Percentiles rank a stretch among this genome's conserved stretches.
Conservation (phyloP, 2,329 filamentous ascomycete genomes). For the Colletotrichum lentis region DNA sequence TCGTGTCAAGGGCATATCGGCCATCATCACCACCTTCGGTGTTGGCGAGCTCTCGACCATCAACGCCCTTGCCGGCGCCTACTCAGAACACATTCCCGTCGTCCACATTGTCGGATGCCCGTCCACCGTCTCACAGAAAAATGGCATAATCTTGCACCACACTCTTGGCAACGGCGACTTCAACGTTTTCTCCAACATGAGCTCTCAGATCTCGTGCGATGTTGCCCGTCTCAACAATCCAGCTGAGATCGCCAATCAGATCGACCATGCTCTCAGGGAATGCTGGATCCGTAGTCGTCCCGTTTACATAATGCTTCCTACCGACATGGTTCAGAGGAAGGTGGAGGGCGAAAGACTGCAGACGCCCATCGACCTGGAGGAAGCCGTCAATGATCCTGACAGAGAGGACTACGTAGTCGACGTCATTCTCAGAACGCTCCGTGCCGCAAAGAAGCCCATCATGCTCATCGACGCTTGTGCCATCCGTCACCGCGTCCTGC, state of each 20-base stretch:
- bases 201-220: slow-evolving; percentile 72
- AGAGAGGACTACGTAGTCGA: slow-evolving; percentile 85
- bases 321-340: slow-evolving; percentile 80
- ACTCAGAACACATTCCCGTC: slow-evolving; percentile 75
- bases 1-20: slow-evolving; percentile 73
- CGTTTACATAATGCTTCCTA: slow-evolving; percentile 84
- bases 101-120: slow-evolving; percentile 72
- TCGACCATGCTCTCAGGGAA: slow-evolving; percentile 78
- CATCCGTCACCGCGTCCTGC: slow-evolving; percentile 75
- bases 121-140: slow-evolving; percentile 57
- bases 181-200: slow-evolving; percentile 84
- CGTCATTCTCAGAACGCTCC: slow-evolving; percentile 76
- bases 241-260: slow-evolving; percentile 73
- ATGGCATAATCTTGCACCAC: slow-evolving; percentile 67
- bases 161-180: slow-evolving; percentile 82
- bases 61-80: slow-evolving; percentile 78
- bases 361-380: slow-evolving; percentile 72
- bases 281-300: slow-evolving; percentile 79
- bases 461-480: slow-evolving; percentile 86
- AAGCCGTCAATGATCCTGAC: slow-evolving; percentile 71
- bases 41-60: slow-evolving; percentile 78
- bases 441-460: slow-evolving; percentile 76
- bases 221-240: slow-evolving; percentile 76
- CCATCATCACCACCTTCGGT: slow-evolving; percentile 78
- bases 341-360: slow-evolving; percentile 76